Evolutionary conservation across 345 rosid genomes (phyloP).

Genomic region (Bruguiera sexangula): DNA sequence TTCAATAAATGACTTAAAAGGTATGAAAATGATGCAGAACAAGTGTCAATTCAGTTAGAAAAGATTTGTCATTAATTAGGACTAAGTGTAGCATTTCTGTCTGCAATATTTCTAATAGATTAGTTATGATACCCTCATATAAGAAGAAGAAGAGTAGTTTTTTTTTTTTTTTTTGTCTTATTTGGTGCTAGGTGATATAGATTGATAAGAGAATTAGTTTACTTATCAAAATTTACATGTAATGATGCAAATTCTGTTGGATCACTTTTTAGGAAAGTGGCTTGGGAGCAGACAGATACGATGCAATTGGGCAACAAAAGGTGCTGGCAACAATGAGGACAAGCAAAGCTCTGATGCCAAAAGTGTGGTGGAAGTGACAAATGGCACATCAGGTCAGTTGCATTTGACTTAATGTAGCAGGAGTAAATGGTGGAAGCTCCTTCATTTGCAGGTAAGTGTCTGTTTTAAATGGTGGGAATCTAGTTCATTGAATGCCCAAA

Average conservation of each 20-base stretch:
- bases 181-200: not conserved
- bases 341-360: slow-evolving; percentile 79
- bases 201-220: not conserved
- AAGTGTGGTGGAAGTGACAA: slow-evolving; percentile 83
- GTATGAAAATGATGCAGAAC: slow-evolving; percentile 36
- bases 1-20: slow-evolving; percentile 90
- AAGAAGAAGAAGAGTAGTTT: too few relatives aligned
- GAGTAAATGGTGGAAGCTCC: not conserved
- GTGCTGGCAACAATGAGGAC: slow-evolving; percentile 79
- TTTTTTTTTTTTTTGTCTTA: too few relatives aligned
- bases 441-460: too few relatives aligned
- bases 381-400: slow-evolving; percentile 84
- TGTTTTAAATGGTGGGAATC: not conserved
- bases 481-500: not conserved
- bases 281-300: slow-evolving; percentile 92
- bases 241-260: not conserved
- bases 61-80: too few relatives aligned
- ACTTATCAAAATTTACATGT: not conserved
- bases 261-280: slow-evolving; percentile 69
- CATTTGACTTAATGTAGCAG: too few relatives aligned
- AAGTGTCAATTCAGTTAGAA: not conserved
- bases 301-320: slow-evolving; percentile 97
- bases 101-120: too few relatives aligned
- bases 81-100: too few relatives aligned
- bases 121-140: too few relatives aligned